A percentile compares a stretch with the other conserved stretches of the same genome.
These are phyloP conservation scores for Cichorium intybus DNA, from an alignment of 140 eudicot species.

Conservation along the genomic window DNA sequence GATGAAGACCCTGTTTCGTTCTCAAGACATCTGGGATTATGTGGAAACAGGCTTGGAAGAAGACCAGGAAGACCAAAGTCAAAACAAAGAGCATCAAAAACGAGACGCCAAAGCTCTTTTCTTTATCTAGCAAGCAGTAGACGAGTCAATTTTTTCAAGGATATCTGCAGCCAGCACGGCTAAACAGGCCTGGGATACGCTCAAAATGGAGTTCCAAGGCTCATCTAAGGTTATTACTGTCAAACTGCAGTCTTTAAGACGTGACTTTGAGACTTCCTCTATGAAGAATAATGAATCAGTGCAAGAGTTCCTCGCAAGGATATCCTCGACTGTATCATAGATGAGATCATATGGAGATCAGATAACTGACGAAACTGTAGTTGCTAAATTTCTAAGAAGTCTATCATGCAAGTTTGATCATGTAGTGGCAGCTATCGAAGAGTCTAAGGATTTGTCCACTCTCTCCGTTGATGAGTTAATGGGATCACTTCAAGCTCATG, in stretches of 20 bases:
- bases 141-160: too few relatives aligned
- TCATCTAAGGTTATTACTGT: too few relatives aligned
- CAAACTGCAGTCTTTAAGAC: constrained; percentile 6
- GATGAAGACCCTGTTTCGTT: not conserved
- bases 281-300: constrained; percentile 1
- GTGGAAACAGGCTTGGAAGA: not conserved
- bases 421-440: constrained; percentile 2
- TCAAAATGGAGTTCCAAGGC: too few relatives aligned
- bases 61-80: too few relatives aligned
- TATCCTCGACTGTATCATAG: too few relatives aligned
- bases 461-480: not conserved
- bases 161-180: too few relatives aligned
- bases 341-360: too few relatives aligned
- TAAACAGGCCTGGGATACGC: constrained; percentile 24
- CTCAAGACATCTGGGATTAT: not conserved
- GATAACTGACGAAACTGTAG: constrained; percentile 7
- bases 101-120: too few relatives aligned
- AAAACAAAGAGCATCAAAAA: too few relatives aligned
- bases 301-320: too few relatives aligned
- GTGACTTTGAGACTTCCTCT: not conserved
- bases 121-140: too few relatives aligned
- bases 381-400: not conserved
- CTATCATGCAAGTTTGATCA: constrained; percentile 1
- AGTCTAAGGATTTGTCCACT: not conserved
- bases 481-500: too few relatives aligned